Evolutionary conservation across 495 filamentous ascomycete species (phyloP).

Genomic region (Neurospora cerealis): DNA sequence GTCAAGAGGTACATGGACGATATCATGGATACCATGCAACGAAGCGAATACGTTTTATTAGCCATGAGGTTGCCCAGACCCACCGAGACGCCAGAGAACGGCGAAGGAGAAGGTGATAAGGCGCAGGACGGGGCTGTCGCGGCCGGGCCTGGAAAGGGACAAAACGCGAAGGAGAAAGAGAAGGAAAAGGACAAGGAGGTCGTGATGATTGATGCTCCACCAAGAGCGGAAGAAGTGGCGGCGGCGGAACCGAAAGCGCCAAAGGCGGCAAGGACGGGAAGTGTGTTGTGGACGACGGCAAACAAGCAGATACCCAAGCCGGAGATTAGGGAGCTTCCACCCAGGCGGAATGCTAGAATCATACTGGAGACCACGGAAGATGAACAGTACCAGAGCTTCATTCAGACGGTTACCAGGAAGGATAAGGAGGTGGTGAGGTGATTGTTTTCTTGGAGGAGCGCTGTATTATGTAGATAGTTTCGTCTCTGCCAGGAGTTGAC

Average conservation of each 20-base stretch:
- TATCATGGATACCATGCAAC: constrained; percentile 64
- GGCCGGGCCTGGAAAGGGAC: constrained; percentile 19
- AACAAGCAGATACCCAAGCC: constrained; percentile 17
- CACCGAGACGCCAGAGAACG: constrained; percentile 18
- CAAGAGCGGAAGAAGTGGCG: neutral
- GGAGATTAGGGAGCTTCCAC: constrained; percentile 17
- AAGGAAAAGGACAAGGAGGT: constrained; percentile 10
- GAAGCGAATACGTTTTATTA: constrained; percentile 57
- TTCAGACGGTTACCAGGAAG: constrained; percentile 26
- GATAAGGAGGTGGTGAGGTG: constrained; percentile 9
- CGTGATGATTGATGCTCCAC: constrained; percentile 7
- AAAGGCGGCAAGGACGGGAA: constrained; percentile 13
- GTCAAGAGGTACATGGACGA: constrained; percentile 76
- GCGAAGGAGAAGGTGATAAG: constrained; percentile 8
- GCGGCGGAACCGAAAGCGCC: neutral
- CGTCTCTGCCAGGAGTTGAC: neutral
- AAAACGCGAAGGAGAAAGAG: neutral
- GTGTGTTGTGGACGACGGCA: constrained; percentile 33
- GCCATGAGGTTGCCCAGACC: constrained; percentile 52
- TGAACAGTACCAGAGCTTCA: constrained; percentile 39
- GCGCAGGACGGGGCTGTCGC: neutral
- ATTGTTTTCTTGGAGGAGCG: neutral
- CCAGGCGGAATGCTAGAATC: constrained; percentile 19
- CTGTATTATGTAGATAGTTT: neutral
- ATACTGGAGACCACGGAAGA: constrained; percentile 27